Evolutionary conservation across 345 rosid genomes (phyloP).

Genomic region (Corchorus olitorius): DNA sequence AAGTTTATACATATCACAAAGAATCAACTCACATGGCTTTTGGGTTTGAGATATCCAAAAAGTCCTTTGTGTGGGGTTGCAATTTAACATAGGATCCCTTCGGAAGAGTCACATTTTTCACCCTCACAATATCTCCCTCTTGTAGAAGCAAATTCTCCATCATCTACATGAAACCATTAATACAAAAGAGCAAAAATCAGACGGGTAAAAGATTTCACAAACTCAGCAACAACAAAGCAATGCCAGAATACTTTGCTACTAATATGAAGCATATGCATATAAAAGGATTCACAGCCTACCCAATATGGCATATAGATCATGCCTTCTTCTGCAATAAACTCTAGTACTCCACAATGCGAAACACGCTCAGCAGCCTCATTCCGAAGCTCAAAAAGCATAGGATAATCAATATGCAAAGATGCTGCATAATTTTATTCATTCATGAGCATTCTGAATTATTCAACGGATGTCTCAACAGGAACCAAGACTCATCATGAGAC

Average conservation of each 20-base stretch:
- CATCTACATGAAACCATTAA: slow-evolving; percentile 57
- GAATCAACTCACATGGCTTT: slow-evolving; percentile 82
- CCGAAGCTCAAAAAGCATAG: slow-evolving; percentile 94
- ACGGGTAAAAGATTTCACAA: not conserved
- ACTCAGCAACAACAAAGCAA: not conserved
- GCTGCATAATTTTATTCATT: slow-evolving; percentile 48
- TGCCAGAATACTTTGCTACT: not conserved
- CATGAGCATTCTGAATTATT: slow-evolving; percentile 24
- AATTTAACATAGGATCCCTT: slow-evolving; percentile 95
- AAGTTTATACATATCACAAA: not conserved
- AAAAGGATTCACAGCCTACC: slow-evolving; percentile 44
- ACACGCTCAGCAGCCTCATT: slow-evolving; percentile 78
- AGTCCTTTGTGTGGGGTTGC: slow-evolving; percentile 96
- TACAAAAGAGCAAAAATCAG: not conserved
- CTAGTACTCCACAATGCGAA: slow-evolving; percentile 97
- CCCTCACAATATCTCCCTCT: slow-evolving; percentile 89
- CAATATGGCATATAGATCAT: slow-evolving; percentile 99
- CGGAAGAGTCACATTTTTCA: slow-evolving; percentile 90
- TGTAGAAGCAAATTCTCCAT: slow-evolving; percentile 95
- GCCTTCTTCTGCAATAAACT: slow-evolving; percentile 99
- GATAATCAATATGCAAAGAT: slow-evolving; percentile 94
- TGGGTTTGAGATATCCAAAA: slow-evolving; percentile 94
- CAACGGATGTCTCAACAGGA: not conserved
- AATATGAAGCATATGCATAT: slow-evolving; percentile 4
- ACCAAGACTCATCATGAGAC: not conserved